Evolutionary conservation across 73 alveolate species (phyloP), one percentile per base, ranked within the genome.

Genomic region (Vitrella brassicaformis): DNA sequence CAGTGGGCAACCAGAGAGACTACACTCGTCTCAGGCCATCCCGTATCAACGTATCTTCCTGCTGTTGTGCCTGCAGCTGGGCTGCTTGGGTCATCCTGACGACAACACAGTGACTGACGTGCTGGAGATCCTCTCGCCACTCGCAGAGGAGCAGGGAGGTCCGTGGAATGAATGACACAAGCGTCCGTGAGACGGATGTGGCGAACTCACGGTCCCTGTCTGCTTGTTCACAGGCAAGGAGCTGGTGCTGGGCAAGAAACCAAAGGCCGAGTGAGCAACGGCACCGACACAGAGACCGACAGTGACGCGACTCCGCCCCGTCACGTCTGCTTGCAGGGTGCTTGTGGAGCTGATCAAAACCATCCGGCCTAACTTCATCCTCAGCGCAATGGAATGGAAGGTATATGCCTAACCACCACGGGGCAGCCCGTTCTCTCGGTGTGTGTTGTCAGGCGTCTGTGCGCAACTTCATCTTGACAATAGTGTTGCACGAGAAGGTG

Each of bases 371-470:
- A 29, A 72, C 1, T 73, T 73, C 80, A 73, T 73, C 73, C 73
- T 73, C 22, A 45, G 80, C 0, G 80, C 80, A 29, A 73, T 73
- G 80, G 80, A 73, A n/a, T 73, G 80, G 80, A n/a, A n/a, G n/a
- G n/a, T n/a, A n/a, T n/a, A n/a, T n/a, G n/a, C n/a, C n/a, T n/a
- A n/a, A n/a, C n/a, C n/a, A n/a, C n/a, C n/a, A n/a, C n/a, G n/a
- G n/a, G n/a, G n/a, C n/a, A n/a, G n/a, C n/a, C n/a, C n/a, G n/a
- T n/a, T n/a, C n/a, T n/a, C n/a, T n/a, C n/a, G n/a, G n/a, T n/a
- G n/a, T n/a, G n/a, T n/a, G n/a, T n/a, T n/a, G n/a, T n/a, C 80
- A 72, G 10, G 56, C 73, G 46, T 72, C 56, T 31, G 80, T 73
- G 0, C 72, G 80, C 22, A 72, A 73, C 29, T 73, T 73, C 31